These are phyloP conservation scores for Lichtheimia corymbifera DNA, from an alignment of 371 early-diverging fungal species.

Conservation along the genomic window DNA sequence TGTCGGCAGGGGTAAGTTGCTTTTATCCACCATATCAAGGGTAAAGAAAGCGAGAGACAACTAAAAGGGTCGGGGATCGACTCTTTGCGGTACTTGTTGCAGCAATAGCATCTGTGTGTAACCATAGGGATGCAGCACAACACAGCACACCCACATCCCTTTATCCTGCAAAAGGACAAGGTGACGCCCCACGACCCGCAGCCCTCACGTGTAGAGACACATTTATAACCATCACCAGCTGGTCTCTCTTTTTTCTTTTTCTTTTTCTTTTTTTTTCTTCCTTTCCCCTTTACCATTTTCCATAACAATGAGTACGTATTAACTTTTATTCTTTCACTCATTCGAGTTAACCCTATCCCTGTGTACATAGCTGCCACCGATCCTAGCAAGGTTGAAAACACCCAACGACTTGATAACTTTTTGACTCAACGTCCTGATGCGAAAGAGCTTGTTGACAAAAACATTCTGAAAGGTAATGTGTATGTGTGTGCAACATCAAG, in stretches of 20 bases:
- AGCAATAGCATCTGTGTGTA: too few species aligned
- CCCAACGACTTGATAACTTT: conserved; percentile 43
- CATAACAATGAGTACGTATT: not conserved
- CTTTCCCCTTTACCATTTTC: not conserved
- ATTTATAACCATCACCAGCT: not conserved
- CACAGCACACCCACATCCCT: too few species aligned
- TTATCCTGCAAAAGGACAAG: too few species aligned
- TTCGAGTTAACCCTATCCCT: not conserved
- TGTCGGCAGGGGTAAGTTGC: not conserved
- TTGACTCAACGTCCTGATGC: conserved; percentile 62
- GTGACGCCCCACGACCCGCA: too few species aligned
- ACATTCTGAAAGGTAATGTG: conserved; percentile 65
- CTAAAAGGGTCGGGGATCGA: not conserved
- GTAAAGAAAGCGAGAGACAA: not conserved
- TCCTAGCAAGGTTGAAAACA: conserved; percentile 5
- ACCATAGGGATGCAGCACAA: too few species aligned
- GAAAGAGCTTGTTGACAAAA: conserved; percentile 72
- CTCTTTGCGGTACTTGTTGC: not conserved
- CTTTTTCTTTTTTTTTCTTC: not conserved
- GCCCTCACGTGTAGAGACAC: too few species aligned
- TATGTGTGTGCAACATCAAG: not conserved
- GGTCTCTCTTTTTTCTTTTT: conserved; percentile 2
- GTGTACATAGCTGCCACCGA: conserved; percentile 9
- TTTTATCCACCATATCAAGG: not conserved
- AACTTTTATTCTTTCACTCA: not conserved